Evolutionary conservation across 179 eudicot genomes (phyloP).

Genomic region (Heliamphora pulchella): DNA sequence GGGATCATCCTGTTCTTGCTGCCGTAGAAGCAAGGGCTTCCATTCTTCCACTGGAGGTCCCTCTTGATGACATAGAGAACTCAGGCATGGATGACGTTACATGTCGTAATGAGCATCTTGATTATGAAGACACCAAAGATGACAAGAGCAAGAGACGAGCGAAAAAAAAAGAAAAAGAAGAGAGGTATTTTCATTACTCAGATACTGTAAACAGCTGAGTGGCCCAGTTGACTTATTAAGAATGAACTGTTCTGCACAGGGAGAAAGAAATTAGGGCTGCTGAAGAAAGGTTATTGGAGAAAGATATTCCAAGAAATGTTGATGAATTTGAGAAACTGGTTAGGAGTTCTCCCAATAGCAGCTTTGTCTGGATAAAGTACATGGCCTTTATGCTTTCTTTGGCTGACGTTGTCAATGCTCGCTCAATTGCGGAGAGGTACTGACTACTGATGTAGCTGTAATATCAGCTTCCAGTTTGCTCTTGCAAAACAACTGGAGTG

Average conservation of each 20-base stretch:
- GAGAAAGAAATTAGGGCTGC: constrained; percentile 85
- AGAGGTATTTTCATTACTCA: constrained; percentile 32
- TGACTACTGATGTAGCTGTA: constrained; percentile 18
- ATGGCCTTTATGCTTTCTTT: constrained; percentile 68
- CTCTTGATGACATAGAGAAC: constrained; percentile 64
- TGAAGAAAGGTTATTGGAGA: constrained; percentile 68
- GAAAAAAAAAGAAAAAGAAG: constrained; percentile 70
- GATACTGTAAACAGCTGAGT: not conserved
- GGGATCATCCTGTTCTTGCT: constrained; percentile 34
- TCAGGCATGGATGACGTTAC: constrained; percentile 24
- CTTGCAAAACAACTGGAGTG: not conserved
- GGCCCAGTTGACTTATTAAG: not conserved
- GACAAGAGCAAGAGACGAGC: constrained; percentile 48
- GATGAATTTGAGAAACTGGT: constrained; percentile 85
- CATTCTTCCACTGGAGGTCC: constrained; percentile 74
- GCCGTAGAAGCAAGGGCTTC: constrained; percentile 69
- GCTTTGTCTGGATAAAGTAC: constrained; percentile 84
- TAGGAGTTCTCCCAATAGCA: constrained; percentile 82
- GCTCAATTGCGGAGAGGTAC: constrained; percentile 84
- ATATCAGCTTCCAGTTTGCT: constrained; percentile 12
- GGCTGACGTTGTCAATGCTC: constrained; percentile 84
- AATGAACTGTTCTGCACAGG: constrained; percentile 24
- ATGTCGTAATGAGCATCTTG: constrained; percentile 23
- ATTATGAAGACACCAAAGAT: constrained; percentile 27
- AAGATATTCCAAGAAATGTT: constrained; percentile 57